These are phyloP conservation scores for Penicillium olsonii DNA, from an alignment of 2,329 filamentous ascomycete genomes.

Conservation along the genomic window DNA sequence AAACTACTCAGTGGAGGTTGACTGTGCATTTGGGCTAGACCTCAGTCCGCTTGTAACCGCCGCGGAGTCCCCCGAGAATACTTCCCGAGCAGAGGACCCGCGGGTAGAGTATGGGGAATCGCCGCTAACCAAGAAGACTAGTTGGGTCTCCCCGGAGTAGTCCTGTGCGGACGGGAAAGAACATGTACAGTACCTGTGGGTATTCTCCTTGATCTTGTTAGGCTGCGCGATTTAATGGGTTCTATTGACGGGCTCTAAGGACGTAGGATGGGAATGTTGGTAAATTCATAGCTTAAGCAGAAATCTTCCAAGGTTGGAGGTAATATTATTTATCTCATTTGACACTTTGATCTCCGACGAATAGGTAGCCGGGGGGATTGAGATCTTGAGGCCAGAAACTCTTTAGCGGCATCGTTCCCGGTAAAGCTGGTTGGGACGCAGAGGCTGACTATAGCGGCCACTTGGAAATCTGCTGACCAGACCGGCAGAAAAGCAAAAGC, in stretches of 20 bases:
- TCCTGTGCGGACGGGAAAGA: background rate
- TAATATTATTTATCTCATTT: background rate
- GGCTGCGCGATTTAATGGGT: background rate
- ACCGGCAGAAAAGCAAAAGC: background rate
- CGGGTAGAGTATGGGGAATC: constrained; percentile 8
- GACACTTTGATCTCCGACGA: background rate
- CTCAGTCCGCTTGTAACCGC: constrained; percentile 3
- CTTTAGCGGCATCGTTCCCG: constrained; percentile 17
- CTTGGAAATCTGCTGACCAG: background rate
- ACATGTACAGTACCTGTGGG: background rate
- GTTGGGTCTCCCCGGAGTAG: background rate
- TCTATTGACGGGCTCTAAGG: background rate
- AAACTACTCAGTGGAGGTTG: too few relatives aligned
- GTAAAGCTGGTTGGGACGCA: constrained; percentile 9
- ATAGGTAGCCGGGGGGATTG: background rate
- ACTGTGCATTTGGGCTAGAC: background rate
- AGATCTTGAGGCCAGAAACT: background rate
- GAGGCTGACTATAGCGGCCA: background rate
- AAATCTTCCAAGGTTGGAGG: too few relatives aligned
- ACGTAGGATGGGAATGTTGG: too few relatives aligned
- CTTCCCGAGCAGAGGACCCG: constrained; percentile 1
- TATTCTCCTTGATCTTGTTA: background rate
- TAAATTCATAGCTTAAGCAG: too few relatives aligned
- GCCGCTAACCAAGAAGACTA: background rate
- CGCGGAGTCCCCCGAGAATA: constrained; percentile 4